Base-by-base conservation (phyloP, 495 filamentous ascomycete species). In the Chaetomium fimeti region DNA sequence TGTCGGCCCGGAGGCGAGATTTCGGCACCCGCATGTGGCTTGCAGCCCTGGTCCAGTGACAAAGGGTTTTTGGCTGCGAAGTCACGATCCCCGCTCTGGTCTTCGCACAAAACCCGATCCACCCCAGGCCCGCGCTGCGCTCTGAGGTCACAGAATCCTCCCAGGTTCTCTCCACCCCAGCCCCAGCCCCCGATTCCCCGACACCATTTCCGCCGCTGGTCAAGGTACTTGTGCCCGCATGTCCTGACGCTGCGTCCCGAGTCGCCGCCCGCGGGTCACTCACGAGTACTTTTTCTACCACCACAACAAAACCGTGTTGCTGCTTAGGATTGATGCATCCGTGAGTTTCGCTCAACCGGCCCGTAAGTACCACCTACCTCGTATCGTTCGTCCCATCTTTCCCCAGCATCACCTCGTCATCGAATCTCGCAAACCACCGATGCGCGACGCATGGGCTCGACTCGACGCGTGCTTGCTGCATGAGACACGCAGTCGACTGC, bases 161-260 rank as follows among this genome's bases (percentile, higher is more conserved):
- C 63, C 24, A 58, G 55, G 55, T 58, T 58, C 27, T 60, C 60
- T 64, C 70, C 45, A 61, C 69, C 54, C 49, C 60, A 51, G 60
- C 60, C 60, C 66, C 67, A 67, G 62, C 61, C 62, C 59, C 63
- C 64, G 65, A 53, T 63, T 67, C 66, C 63, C 65, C 45, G 51
- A 59, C 52, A 49, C 58, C 57, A 56, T 67, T 36, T 61, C 32
- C 32, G 32, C 32, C 47, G 40, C 45, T 64, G 12, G 60, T 68
- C 60, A 49, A 71, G 70, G 70, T 72, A 72, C 72, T 69, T 73
- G 61, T 60, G 64, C 67, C 60, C 48, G 57, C 68, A 67, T 63
- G 64, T 64, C 66, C 61, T 66, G 57, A 69, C 53, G 40, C 12
- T 66, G 64, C 62, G 61, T 68, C 66, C 69, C 61, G 63, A 64